Conservation (phyloP, 257 asterid genomes). For the Osmanthus fragrans region DNA sequence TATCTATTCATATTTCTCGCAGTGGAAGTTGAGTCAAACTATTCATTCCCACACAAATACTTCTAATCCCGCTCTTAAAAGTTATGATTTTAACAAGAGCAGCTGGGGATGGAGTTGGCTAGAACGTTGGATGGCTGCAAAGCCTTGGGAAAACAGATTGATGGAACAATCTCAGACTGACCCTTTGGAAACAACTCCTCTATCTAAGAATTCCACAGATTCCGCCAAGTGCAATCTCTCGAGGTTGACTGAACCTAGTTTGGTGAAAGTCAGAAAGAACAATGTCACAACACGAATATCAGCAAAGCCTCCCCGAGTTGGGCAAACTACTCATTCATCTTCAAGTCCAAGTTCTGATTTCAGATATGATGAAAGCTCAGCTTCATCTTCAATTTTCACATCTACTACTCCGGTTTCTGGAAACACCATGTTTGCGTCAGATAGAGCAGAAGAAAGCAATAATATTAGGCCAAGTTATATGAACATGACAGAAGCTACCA, state of each 20-base stretch:
- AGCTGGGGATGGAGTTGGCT: conserved; percentile 94
- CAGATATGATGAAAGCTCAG: conserved; percentile 71
- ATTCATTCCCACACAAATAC: conserved; percentile 37
- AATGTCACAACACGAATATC: conserved; percentile 68
- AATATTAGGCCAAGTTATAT: conserved; percentile 66
- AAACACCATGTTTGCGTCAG: conserved; percentile 45
- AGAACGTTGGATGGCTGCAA: conserved; percentile 98
- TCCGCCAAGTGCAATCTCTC: conserved; percentile 28
- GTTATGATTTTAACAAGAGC: conserved; percentile 50
- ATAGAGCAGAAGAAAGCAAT: conserved; percentile 58
- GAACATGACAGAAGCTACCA: conserved; percentile 88
- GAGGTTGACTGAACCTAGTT: conserved; percentile 45
- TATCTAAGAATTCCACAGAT: conserved; percentile 28
- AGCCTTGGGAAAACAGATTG: conserved; percentile 91
- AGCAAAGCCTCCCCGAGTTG: conserved; percentile 60
- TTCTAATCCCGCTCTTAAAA: conserved; percentile 42
- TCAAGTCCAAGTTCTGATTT: conserved; percentile 88
- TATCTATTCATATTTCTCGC: conserved; percentile 25
- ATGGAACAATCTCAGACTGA: conserved; percentile 55
- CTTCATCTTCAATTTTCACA: conserved; percentile 82
- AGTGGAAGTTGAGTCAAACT: conserved; percentile 60
- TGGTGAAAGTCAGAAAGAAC: conserved; percentile 65
- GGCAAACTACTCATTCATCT: conserved; percentile 53
- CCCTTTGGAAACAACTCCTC: conserved; percentile 45
- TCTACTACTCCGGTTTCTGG: conserved; percentile 61